Percentiles rank a stretch among this genome's conserved stretches.
Evolutionary conservation across 768 basidiomycete genomes (phyloP).

Genomic region (Podaxis carcinomalis): DNA sequence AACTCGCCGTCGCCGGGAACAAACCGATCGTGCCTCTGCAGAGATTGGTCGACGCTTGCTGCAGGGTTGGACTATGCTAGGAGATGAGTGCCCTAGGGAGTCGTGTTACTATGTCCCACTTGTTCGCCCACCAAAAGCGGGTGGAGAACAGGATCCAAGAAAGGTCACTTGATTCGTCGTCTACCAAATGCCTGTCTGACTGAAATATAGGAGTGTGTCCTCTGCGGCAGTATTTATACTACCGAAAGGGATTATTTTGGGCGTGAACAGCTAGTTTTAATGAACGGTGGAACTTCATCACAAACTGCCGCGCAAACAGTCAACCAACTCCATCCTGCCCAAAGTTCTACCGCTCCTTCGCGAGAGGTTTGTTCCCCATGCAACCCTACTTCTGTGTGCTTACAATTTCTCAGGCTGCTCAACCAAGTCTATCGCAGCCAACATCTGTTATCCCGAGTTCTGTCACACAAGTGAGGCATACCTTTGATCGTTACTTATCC

Average conservation of each 20-base stretch:
- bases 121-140: conserved; percentile 67
- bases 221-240: conserved; percentile 60
- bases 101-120: conserved; percentile 81
- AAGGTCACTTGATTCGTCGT: conserved; percentile 45
- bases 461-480: background rate
- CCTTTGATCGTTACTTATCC: background rate
- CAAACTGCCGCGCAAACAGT: background rate
- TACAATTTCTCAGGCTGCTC: background rate
- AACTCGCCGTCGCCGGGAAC: conserved; percentile 63
- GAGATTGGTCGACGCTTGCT: conserved; percentile 77
- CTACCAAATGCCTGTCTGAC: conserved; percentile 5
- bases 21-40: conserved; percentile 75
- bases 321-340: background rate
- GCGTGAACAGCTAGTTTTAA: conserved; percentile 38
- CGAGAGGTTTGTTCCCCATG: background rate
- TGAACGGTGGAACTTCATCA: background rate
- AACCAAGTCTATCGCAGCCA: background rate
- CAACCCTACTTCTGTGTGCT: background rate
- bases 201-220: conserved; percentile 67
- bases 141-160: conserved; percentile 55
- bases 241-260: conserved; percentile 50
- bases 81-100: conserved; percentile 71
- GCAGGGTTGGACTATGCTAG: conserved; percentile 88
- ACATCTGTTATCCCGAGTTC: background rate
- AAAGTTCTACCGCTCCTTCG: background rate